Evolutionary conservation across 129 eudicot species (phyloP).

Genomic region (Lonicera japonica): DNA sequence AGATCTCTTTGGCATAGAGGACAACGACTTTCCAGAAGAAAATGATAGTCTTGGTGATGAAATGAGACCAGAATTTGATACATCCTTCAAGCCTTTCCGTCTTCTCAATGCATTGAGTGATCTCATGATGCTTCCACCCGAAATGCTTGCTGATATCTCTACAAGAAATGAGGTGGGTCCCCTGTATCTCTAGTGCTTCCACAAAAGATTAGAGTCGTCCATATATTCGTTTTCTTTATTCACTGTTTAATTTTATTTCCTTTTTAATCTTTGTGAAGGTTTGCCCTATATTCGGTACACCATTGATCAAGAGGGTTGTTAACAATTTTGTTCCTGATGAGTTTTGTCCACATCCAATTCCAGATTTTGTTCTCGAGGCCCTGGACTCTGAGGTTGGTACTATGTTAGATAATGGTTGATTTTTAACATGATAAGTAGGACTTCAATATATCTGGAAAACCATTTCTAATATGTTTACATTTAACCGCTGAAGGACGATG

Average conservation of each 20-base stretch:
- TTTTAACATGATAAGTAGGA: too few relatives aligned
- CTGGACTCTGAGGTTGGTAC: constrained; percentile 67
- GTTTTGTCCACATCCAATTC: constrained; percentile 72
- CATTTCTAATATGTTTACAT: constrained; percentile 1
- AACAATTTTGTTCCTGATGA: constrained; percentile 72
- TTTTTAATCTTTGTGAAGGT: constrained; percentile 32
- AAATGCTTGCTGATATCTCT: constrained; percentile 73
- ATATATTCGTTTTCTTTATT: not conserved
- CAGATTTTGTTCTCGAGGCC: constrained; percentile 61
- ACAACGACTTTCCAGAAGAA: constrained; percentile 42
- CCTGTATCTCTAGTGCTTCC: not conserved
- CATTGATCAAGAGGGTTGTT: constrained; percentile 61
- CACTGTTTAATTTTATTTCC: constrained; percentile 1
- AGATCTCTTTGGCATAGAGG: constrained; percentile 77
- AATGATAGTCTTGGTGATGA: constrained; percentile 22
- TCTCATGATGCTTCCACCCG: constrained; percentile 96
- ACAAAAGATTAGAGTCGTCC: not conserved
- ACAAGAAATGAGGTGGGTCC: constrained; percentile 76
- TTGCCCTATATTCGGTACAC: constrained; percentile 70
- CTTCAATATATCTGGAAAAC: too few relatives aligned
- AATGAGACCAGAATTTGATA: constrained; percentile 23
- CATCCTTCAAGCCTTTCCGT: constrained; percentile 69
- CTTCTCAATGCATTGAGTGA: constrained; percentile 90
- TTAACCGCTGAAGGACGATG: constrained; percentile 30
- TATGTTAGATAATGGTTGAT: not conserved